Conservation (phyloP, 2,329 filamentous ascomycete genomes). For the Tolypocladium pustulatum region DNA sequence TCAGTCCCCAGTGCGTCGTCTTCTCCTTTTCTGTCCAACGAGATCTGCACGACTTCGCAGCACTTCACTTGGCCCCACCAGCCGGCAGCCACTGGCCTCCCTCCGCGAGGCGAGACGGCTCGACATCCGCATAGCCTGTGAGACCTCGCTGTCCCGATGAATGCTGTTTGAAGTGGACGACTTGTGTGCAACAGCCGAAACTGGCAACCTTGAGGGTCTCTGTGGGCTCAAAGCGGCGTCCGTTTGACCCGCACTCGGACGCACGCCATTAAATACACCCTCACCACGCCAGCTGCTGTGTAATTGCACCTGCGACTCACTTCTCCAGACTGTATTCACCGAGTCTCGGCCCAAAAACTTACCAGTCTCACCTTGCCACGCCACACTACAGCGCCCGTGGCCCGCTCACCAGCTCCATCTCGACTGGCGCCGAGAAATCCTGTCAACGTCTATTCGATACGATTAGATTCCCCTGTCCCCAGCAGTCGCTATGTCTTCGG, state of each 20-base stretch:
- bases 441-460: background rate
- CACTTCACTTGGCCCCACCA: background rate
- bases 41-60: background rate
- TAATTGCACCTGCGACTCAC: background rate
- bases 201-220: background rate
- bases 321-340: constrained; percentile 5
- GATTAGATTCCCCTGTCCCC: background rate
- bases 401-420: background rate
- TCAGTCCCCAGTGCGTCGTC: background rate
- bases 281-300: constrained; percentile 1
- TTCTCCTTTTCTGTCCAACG: background rate
- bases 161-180: background rate
- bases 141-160: background rate
- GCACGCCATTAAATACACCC: background rate
- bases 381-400: background rate
- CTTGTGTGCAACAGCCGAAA: background rate
- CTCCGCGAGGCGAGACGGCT: background rate
- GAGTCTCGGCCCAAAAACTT: constrained; percentile 5
- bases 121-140: background rate
- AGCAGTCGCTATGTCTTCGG: background rate
- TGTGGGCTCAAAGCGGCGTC: background rate
- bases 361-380: constrained; percentile 1
- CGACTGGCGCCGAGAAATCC: background rate
- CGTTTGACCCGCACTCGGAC: background rate
- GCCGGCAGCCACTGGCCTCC: background rate